A percentile compares a stretch with the other conserved stretches of the same genome.
phyloP scores from a whole-genome alignment of 2,329 filamentous ascomycete species.

The Alternaria triticimaculans region DNA sequence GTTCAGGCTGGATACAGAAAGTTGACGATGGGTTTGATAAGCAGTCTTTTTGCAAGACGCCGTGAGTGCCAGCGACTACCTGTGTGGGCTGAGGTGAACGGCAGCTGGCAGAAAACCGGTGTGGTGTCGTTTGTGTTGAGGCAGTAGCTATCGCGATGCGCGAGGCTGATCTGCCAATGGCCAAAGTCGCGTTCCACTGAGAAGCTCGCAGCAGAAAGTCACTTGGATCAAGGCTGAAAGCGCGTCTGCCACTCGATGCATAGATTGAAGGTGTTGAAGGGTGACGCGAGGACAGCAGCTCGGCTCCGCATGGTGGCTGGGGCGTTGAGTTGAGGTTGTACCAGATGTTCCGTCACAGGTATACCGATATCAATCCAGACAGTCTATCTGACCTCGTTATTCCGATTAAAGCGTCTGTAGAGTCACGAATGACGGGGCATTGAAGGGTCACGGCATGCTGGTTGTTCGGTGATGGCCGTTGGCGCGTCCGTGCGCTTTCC shows the following conservation, averaged over 20 bases:
- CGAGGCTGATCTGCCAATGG: not conserved
- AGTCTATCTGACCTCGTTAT: not conserved
- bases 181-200: not conserved
- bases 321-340: not conserved
- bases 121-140: not conserved
- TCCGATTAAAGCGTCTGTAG: not conserved
- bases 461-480: not conserved
- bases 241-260: not conserved
- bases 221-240: not conserved
- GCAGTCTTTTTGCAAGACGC: not conserved
- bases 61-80: not conserved
- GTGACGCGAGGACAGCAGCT: not conserved
- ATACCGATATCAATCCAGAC: not conserved
- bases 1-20: not conserved
- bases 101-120: not conserved
- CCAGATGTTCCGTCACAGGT: not conserved
- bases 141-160: not conserved
- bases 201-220: not conserved
- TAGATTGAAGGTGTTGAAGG: not conserved
- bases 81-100: not conserved
- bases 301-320: constrained; percentile 1
- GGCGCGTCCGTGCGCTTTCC: constrained; percentile 28
- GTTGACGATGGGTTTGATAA: no score
- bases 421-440: not conserved
- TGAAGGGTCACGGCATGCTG: not conserved